Conservation (phyloP, 1,139 yeast genomes). For the Debaryomyces singareniensis region DNA sequence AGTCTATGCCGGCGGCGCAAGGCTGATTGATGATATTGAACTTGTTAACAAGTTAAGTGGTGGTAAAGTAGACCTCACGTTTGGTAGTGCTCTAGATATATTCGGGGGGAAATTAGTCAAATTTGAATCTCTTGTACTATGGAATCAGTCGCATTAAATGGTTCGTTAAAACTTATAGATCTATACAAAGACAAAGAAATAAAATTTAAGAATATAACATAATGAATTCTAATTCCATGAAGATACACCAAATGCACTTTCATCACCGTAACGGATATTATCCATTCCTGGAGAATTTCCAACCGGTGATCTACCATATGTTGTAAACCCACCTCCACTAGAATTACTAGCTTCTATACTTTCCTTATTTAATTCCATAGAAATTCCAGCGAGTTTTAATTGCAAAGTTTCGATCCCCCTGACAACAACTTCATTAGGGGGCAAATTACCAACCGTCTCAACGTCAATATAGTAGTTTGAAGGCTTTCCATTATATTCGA, state of each 20-base stretch:
- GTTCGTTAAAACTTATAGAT: background rate
- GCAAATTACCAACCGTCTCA: constrained; percentile 85
- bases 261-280: constrained; percentile 39
- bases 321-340: constrained; percentile 40
- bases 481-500: constrained; percentile 83
- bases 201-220: background rate
- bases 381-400: constrained; percentile 83
- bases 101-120: constrained; percentile 83
- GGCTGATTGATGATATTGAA: constrained; percentile 58
- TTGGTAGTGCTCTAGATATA: constrained; percentile 87
- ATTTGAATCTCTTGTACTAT: constrained; percentile 64
- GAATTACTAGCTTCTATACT: constrained; percentile 44
- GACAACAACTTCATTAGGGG: constrained; percentile 83
- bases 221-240: constrained; percentile 14
- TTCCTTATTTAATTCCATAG: constrained; percentile 70
- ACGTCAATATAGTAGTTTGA: constrained; percentile 77
- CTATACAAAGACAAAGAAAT: background rate
- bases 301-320: constrained; percentile 43
- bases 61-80: constrained; percentile 86
- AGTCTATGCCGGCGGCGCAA: constrained; percentile 97
- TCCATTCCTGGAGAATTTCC: constrained; percentile 34
- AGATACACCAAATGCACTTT: constrained; percentile 40
- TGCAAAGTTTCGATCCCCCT: constrained; percentile 82
- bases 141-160: constrained; percentile 43
- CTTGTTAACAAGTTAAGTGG: constrained; percentile 59